Evolutionary conservation across 2,329 filamentous ascomycete genomes (phyloP).

Genomic region (Penicillium sp.): DNA sequence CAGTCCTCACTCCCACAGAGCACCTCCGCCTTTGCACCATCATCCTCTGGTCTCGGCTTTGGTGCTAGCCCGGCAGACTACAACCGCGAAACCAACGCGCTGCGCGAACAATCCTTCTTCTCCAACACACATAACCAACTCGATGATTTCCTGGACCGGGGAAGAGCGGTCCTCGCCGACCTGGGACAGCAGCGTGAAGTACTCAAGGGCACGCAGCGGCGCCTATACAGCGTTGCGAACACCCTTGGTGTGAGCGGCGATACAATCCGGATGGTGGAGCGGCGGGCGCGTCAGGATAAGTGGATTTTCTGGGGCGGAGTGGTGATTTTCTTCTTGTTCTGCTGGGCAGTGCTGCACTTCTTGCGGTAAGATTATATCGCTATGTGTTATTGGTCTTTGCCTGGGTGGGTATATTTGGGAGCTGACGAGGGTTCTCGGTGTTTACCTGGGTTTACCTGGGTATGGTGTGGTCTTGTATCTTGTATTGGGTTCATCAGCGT

Average conservation of each 20-base stretch:
- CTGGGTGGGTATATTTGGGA: neutral
- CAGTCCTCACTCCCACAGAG: constrained; percentile 50
- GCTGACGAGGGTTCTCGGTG: neutral
- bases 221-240: constrained; percentile 88
- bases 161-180: constrained; percentile 85
- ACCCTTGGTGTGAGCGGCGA: constrained; percentile 91
- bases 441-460: constrained; percentile 2
- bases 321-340: constrained; percentile 83
- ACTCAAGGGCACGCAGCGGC: constrained; percentile 88
- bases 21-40: constrained; percentile 43
- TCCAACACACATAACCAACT: constrained; percentile 75
- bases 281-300: constrained; percentile 89
- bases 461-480: constrained; percentile 9
- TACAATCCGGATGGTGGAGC: constrained; percentile 94
- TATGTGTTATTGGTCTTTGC: neutral
- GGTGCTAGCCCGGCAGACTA: constrained; percentile 55
- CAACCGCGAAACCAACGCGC: constrained; percentile 73
- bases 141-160: constrained; percentile 90
- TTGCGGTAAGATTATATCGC: constrained; percentile 56
- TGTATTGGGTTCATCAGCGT: constrained; percentile 29
- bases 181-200: constrained; percentile 88
- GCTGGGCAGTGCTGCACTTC: constrained; percentile 85
- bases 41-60: constrained; percentile 44
- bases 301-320: constrained; percentile 95
- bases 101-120: constrained; percentile 89